A percentile compares a stretch with the other conserved stretches of the same genome.
Evolutionary conservation across 352 stramenopile genomes (phyloP).

Genomic region (Phytopythium chamaehyphon): DNA sequence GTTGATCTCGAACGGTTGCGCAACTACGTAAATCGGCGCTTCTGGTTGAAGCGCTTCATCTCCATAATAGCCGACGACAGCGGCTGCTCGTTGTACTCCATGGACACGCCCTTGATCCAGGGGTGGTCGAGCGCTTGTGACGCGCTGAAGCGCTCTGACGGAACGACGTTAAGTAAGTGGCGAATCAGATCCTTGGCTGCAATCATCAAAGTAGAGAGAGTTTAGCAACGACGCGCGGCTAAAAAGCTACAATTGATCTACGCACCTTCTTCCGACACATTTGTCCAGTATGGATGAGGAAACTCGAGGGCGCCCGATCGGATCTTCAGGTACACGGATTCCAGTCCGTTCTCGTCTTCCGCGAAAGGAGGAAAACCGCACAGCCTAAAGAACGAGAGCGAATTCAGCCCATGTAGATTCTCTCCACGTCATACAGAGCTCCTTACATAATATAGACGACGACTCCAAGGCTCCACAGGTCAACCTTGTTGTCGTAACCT

Average conservation of each 20-base stretch:
- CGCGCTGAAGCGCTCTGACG: conserved; percentile 70
- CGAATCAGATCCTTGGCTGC: conserved; percentile 80
- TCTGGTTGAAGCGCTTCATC: conserved; percentile 90
- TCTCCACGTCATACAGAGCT: not conserved
- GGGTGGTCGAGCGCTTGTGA: conserved; percentile 68
- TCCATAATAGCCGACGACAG: conserved; percentile 80
- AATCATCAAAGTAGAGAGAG: conserved; percentile 10
- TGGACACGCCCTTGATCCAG: conserved; percentile 78
- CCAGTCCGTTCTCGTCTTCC: conserved; percentile 77
- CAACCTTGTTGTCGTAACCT: conserved; percentile 85
- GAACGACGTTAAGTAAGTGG: conserved; percentile 68
- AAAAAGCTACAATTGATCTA: too few relatives aligned
- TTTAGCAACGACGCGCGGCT: too few relatives aligned
- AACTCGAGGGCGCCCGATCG: conserved; percentile 75
- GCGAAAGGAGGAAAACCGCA: conserved; percentile 80
- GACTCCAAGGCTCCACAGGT: conserved; percentile 83
- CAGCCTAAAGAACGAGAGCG: conserved; percentile 29
- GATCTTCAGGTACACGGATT: conserved; percentile 86
- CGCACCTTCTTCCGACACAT: conserved; percentile 73
- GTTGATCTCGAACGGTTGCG: not conserved
- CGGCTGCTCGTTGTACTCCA: conserved; percentile 72
- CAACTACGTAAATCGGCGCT: conserved; percentile 77
- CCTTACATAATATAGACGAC: conserved; percentile 87
- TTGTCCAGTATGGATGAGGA: conserved; percentile 81
- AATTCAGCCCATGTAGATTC: too few relatives aligned